Percentiles rank a stretch among this genome's conserved stretches.
phyloP scores from a whole-genome alignment of 2,329 filamentous ascomycete species.

The Trichocomaceae sp. region DNA sequence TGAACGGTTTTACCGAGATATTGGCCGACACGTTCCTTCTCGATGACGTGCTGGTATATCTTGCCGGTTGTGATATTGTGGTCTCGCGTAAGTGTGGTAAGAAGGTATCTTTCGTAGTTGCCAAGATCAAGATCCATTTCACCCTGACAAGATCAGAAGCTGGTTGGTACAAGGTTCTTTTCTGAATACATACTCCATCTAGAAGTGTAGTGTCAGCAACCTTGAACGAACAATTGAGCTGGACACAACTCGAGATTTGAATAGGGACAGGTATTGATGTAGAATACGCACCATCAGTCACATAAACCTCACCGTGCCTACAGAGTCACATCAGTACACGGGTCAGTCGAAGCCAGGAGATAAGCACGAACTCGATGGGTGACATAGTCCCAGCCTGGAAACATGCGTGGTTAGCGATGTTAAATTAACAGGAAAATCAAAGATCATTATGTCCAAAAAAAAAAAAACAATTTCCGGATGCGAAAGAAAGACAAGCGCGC shows the following conservation, averaged over 20 bases:
- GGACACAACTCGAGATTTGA: neutral
- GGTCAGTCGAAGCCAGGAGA: neutral
- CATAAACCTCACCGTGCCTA: conserved; percentile 83
- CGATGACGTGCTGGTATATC: conserved; percentile 84
- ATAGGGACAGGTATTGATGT: neutral
- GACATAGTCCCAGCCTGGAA: conserved; percentile 10
- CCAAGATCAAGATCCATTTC: conserved; percentile 60
- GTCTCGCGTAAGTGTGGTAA: conserved; percentile 71
- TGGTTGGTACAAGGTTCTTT: neutral
- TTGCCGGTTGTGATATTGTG: conserved; percentile 98
- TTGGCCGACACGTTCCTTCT: conserved; percentile 39
- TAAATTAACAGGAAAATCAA: neutral
- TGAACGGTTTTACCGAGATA: conserved; percentile 12
- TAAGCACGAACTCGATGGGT: conserved; percentile 7
- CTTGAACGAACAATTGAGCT: neutral
- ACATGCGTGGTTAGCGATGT: neutral
- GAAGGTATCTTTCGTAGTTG: conserved; percentile 74
- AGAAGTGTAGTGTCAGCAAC: neutral
- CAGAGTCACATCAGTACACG: neutral
- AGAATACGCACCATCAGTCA: conserved; percentile 31
- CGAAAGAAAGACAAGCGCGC: neutral
- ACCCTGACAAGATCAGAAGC: neutral
- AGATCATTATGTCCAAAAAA: neutral
- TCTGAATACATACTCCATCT: neutral
- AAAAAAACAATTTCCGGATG: neutral